A percentile compares a stretch with the other conserved stretches of the same genome.
phyloP scores from a whole-genome alignment of 2,329 filamentous ascomycete genomes.

The Penicillium paneum region DNA sequence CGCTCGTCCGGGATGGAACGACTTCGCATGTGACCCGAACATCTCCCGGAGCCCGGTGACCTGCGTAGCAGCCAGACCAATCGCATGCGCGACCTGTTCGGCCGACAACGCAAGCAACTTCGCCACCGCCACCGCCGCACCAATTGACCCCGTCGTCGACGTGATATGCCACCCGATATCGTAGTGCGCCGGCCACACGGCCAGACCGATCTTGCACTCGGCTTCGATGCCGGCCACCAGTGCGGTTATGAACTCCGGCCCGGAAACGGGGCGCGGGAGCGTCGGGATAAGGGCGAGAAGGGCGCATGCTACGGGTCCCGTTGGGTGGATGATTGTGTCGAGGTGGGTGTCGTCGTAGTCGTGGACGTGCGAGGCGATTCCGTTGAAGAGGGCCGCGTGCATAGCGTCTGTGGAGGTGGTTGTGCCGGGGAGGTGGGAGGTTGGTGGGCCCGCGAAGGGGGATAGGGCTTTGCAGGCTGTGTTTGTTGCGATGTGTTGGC shows the following conservation, averaged over 20 bases:
- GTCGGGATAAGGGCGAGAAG: constrained; percentile 45
- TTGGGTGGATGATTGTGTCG: constrained; percentile 56
- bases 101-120: constrained; percentile 30
- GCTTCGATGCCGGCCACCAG: constrained; percentile 53
- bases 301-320: constrained; percentile 51
- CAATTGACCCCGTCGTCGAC: constrained; percentile 47
- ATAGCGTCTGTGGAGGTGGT: constrained; percentile 43
- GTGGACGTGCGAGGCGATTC: constrained; percentile 55
- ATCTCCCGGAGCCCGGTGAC: constrained; percentile 54
- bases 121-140: constrained; percentile 47
- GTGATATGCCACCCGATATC: constrained; percentile 49
- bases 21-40: constrained; percentile 57
- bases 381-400: constrained; percentile 53
- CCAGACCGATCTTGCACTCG: constrained; percentile 52
- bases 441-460: constrained; percentile 39
- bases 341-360: constrained; percentile 59
- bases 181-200: constrained; percentile 55
- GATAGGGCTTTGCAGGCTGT: constrained; percentile 38
- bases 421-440: constrained; percentile 37
- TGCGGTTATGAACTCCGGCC: constrained; percentile 51
- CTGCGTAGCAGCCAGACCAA: constrained; percentile 54
- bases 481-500: constrained; percentile 45
- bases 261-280: constrained; percentile 37
- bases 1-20: constrained; percentile 54
- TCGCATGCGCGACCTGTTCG: constrained; percentile 48